Evolutionary conservation across 495 filamentous ascomycete genomes (phyloP).

Genomic region (Aspergillus baeticus): DNA sequence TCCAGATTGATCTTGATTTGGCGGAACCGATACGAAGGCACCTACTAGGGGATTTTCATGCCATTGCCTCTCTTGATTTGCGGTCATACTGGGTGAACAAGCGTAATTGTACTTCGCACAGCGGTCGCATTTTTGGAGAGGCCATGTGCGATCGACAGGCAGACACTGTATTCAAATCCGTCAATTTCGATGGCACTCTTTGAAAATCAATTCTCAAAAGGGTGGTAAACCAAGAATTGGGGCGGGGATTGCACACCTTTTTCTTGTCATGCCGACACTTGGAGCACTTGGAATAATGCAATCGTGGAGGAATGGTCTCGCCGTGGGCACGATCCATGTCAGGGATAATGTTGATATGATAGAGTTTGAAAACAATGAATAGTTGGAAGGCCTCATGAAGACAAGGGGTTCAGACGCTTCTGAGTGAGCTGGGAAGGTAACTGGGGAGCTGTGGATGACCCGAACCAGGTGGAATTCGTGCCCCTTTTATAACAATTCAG

Average conservation of each 20-base stretch:
- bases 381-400: neutral
- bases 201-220: neutral
- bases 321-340: neutral
- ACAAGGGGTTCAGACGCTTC: neutral
- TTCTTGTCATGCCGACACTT: neutral
- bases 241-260: neutral
- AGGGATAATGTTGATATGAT: neutral
- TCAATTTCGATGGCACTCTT: neutral
- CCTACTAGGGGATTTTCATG: neutral
- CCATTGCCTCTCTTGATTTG: neutral
- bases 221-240: neutral
- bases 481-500: neutral
- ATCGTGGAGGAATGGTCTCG: neutral
- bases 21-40: neutral
- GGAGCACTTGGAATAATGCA: constrained; percentile 1
- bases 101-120: neutral
- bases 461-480: neutral
- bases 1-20: neutral
- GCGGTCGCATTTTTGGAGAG: neutral
- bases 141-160: neutral
- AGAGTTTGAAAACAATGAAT: neutral
- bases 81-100: neutral
- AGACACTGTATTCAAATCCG: neutral
- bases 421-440: neutral
- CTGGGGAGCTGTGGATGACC: neutral